These are phyloP conservation scores for Knufia fluminis DNA, from an alignment of 2,329 filamentous ascomycete genomes.

Conservation along the genomic window DNA sequence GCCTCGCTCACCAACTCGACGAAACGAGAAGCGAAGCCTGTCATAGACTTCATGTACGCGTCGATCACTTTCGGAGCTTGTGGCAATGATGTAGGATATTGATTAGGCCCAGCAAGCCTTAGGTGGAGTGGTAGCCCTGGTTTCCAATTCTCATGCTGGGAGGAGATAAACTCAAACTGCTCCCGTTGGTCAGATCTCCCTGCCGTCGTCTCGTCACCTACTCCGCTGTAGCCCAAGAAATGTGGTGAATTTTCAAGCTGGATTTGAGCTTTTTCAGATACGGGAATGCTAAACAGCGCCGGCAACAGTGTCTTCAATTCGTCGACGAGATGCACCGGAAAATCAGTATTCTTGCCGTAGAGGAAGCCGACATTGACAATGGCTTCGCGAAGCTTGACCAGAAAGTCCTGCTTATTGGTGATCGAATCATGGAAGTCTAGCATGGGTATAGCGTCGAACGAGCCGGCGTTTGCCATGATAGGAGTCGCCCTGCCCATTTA, in stretches of 20 bases:
- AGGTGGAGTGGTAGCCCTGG: slow-evolving; percentile 33
- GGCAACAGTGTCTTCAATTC: slow-evolving; percentile 16
- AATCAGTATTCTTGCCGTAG: slow-evolving; percentile 23
- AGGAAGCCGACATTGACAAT: slow-evolving; percentile 24
- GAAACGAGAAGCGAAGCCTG: slow-evolving; percentile 44
- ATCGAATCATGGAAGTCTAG: slow-evolving; percentile 26
- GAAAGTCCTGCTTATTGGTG: slow-evolving; percentile 7
- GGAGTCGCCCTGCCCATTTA: no score
- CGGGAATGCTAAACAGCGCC: slow-evolving; percentile 19
- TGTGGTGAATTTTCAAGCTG: slow-evolving; percentile 45
- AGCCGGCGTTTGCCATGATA: slow-evolving; percentile 14
- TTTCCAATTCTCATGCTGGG: slow-evolving; percentile 18
- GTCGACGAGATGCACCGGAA: slow-evolving; percentile 15
- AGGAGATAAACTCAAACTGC: slow-evolving; percentile 48
- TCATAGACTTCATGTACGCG: slow-evolving; percentile 45
- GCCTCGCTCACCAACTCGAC: slow-evolving; percentile 49
- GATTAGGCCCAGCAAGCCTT: slow-evolving; percentile 39
- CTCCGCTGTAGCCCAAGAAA: slow-evolving; percentile 51
- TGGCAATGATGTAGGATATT: slow-evolving; percentile 37
- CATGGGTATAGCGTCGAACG: slow-evolving; percentile 23
- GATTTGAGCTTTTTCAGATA: slow-evolving; percentile 18
- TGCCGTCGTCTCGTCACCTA: slow-evolving; percentile 48
- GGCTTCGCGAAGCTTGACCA: slow-evolving; percentile 17
- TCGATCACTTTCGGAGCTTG: slow-evolving; percentile 32
- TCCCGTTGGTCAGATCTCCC: slow-evolving; percentile 45